phyloP scores from a whole-genome alignment of 2,329 filamentous ascomycete genomes.

The Fusarium cicatricum region DNA sequence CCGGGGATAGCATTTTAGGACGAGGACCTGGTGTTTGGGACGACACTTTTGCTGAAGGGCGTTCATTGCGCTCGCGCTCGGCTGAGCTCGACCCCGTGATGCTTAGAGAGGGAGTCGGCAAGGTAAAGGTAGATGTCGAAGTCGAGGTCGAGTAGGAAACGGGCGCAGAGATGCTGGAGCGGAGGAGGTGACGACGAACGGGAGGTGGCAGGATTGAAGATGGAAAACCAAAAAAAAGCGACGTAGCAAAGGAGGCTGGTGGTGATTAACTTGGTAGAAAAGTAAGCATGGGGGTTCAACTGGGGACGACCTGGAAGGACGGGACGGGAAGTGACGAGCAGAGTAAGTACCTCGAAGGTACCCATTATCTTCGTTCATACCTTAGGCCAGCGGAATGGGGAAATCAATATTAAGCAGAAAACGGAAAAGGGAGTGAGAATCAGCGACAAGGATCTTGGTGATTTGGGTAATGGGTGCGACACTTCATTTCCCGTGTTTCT shows the following conservation, averaged over 20 bases:
- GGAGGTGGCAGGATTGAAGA: conserved; percentile 5
- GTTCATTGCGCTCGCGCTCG: conserved; percentile 59
- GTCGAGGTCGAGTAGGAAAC: background rate
- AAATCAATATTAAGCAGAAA: conserved; percentile 9
- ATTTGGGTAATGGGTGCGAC: background rate
- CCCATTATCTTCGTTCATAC: conserved; percentile 14
- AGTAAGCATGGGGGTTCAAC: conserved; percentile 16
- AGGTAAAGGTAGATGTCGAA: background rate
- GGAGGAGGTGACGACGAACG: conserved; percentile 3
- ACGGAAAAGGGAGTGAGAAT: conserved; percentile 23
- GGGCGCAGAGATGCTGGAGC: background rate
- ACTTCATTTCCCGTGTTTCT: conserved; percentile 2
- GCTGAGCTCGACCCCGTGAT: conserved; percentile 28
- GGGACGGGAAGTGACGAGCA: conserved; percentile 27
- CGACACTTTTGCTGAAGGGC: conserved; percentile 74
- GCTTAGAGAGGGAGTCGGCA: background rate
- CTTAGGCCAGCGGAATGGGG: conserved; percentile 22
- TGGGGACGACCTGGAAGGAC: conserved; percentile 19
- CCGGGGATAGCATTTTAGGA: conserved; percentile 95
- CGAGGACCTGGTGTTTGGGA: conserved; percentile 95
- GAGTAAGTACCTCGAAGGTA: conserved; percentile 27
- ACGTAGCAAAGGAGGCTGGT: conserved; percentile 29
- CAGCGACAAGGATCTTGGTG: conserved; percentile 17
- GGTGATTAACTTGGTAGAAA: conserved; percentile 24
- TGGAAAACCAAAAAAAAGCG: conserved; percentile 2